Conservation (phyloP, 129 eudicot species). For the sunflower (Helianthus annuus) region HanXRQr2.0-SUNRISE NC_035438.2:20378297-20378796, state of each 20-base stretch:
- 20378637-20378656: slow-evolving; percentile 84
- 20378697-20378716: neutral
- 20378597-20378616: slow-evolving; percentile 45
- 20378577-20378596: neutral
- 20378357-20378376: too few species aligned
- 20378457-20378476: slow-evolving; percentile 86
- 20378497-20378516: slow-evolving; percentile 88
- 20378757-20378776: neutral
- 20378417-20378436: slow-evolving; percentile 36
- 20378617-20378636: slow-evolving; percentile 90
- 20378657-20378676: slow-evolving; percentile 92
- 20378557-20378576: neutral
- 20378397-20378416: too few species aligned
- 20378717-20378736: neutral
- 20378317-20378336: neutral
- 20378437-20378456: slow-evolving; percentile 83
- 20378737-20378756: neutral
- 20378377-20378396: too few species aligned
- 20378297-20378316: neutral
- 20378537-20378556: slow-evolving; percentile 42
- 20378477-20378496: slow-evolving; percentile 88
- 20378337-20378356: slow-evolving; percentile 2
- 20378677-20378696: slow-evolving; percentile 93
- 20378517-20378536: slow-evolving; percentile 87
- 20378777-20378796: slow-evolving; percentile 88